Conservation (phyloP, 2,329 filamentous ascomycete species). For the Cercospora sp. region DNA sequence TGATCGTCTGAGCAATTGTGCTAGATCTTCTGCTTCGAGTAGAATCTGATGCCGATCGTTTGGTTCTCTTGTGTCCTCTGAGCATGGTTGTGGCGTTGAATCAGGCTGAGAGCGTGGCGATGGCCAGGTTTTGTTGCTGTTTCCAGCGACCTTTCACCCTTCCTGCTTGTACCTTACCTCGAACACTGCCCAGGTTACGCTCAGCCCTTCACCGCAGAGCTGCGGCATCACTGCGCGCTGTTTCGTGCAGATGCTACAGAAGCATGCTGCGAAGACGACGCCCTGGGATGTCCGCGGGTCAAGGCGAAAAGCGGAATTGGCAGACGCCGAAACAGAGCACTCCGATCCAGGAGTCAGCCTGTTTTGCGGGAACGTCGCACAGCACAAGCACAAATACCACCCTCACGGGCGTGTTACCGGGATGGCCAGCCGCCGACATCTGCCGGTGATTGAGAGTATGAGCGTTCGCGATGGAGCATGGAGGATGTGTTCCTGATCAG, state of each 20-base stretch:
- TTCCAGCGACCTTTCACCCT: background rate
- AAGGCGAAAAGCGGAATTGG: conserved; percentile 10
- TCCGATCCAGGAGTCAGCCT: background rate
- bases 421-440: conserved; percentile 8
- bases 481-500: background rate
- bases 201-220: background rate
- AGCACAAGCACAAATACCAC: background rate
- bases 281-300: background rate
- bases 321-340: background rate
- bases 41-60: background rate
- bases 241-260: background rate
- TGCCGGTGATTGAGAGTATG: background rate
- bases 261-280: background rate
- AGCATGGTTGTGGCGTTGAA: background rate
- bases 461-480: background rate
- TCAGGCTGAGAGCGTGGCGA: background rate
- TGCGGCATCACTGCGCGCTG: background rate
- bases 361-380: background rate
- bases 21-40: background rate
- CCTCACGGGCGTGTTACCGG: background rate
- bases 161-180: background rate
- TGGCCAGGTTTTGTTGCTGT: background rate
- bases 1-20: background rate
- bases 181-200: background rate
- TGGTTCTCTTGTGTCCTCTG: background rate